Conservation (phyloP, 345 rosid genomes). For the Salix arbutifolia region DNA sequence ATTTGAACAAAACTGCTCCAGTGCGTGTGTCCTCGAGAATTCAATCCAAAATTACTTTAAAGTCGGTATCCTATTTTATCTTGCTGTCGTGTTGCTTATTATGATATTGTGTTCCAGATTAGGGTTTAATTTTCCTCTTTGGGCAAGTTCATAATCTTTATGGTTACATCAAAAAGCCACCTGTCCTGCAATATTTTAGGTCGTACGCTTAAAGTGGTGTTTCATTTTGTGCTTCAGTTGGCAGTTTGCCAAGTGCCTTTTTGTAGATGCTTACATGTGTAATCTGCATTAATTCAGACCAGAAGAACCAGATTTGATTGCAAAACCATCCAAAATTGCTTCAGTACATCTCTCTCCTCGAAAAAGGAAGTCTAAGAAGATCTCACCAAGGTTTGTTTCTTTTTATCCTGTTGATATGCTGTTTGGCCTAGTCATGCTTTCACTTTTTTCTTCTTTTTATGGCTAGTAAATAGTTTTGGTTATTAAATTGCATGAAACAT, state of each 20-base stretch:
- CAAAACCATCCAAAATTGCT: slow-evolving; percentile 35
- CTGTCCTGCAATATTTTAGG: not conserved
- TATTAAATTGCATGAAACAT: not conserved
- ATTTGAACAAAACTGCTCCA: slow-evolving; percentile 5
- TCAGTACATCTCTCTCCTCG: slow-evolving; percentile 30
- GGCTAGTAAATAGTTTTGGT: not conserved
- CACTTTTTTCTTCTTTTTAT: not conserved
- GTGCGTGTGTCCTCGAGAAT: slow-evolving; percentile 15
- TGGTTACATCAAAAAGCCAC: not conserved
- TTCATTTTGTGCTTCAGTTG: not conserved
- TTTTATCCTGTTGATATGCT: slow-evolving; percentile 8
- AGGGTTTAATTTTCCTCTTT: slow-evolving; percentile 9
- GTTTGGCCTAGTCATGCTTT: not conserved
- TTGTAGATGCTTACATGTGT: not conserved
- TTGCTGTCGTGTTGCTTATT: slow-evolving; percentile 13
- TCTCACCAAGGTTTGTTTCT: slow-evolving; percentile 39
- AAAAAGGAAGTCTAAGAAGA: slow-evolving; percentile 39
- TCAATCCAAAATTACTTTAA: slow-evolving; percentile 36
- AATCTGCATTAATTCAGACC: slow-evolving; percentile 37
- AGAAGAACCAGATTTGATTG: slow-evolving; percentile 33
- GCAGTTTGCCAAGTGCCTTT: not conserved
- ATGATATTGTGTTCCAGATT: not conserved
- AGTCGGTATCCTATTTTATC: slow-evolving; percentile 38
- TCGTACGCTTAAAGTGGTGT: not conserved
- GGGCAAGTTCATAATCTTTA: not conserved